A percentile compares a stretch with the other conserved stretches of the same genome.
Evolutionary conservation across 2,329 filamentous ascomycete species (phyloP).

Genomic region (Thelonectria rubi): DNA sequence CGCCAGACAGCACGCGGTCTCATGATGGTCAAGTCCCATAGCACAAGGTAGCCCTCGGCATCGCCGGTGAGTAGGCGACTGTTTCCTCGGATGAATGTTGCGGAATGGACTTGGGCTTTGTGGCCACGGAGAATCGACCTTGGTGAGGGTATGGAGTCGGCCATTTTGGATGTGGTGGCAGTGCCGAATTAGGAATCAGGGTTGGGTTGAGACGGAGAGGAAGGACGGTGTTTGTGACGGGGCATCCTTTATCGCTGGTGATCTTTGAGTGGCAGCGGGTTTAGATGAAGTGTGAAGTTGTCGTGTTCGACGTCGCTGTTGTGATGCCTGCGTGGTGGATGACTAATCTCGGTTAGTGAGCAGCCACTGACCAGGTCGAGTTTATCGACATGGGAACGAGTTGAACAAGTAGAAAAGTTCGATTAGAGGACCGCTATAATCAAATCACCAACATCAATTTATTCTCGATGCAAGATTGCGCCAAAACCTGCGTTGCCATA

Average conservation of each 20-base stretch:
- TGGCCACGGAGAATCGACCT: constrained; percentile 84
- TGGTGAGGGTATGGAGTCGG: constrained; percentile 49
- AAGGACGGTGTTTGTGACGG: neutral
- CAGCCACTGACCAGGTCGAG: too few relatives aligned
- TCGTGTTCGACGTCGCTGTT: neutral
- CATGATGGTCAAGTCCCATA: constrained; percentile 87
- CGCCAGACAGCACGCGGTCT: constrained; percentile 86
- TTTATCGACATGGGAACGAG: too few relatives aligned
- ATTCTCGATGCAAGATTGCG: too few relatives aligned
- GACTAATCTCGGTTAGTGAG: neutral
- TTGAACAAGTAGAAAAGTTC: too few relatives aligned
- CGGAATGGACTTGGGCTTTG: constrained; percentile 78
- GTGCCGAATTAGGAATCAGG: neutral
- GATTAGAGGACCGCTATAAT: too few relatives aligned
- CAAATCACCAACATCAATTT: too few relatives aligned
- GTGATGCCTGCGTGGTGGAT: neutral
- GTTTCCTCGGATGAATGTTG: constrained; percentile 78
- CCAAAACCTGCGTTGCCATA: too few relatives aligned
- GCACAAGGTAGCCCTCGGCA: constrained; percentile 85
- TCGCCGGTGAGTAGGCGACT: constrained; percentile 85
- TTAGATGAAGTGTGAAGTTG: neutral
- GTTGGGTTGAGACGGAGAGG: neutral
- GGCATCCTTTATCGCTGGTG: neutral
- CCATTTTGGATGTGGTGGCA: constrained; percentile 36
- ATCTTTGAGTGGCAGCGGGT: neutral